phyloP scores from a whole-genome alignment of 345 rosid species.

The Gossypium thurberi region DNA sequence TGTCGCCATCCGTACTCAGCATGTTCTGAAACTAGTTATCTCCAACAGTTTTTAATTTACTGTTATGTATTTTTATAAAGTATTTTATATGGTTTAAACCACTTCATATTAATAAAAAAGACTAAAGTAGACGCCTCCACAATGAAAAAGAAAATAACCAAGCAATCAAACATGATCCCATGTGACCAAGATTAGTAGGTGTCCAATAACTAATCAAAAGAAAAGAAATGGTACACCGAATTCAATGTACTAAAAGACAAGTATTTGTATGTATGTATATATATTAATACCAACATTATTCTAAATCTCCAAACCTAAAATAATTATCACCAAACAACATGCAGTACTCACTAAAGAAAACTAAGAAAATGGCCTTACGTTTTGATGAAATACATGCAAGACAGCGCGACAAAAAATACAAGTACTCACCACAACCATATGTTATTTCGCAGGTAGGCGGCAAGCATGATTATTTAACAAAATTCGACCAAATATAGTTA shows the following conservation, averaged over 20 bases:
- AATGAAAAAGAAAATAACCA: neutral
- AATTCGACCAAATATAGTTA: slow-evolving; percentile 4
- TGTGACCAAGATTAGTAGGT: slow-evolving; percentile 29
- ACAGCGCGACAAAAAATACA: neutral
- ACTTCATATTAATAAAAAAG: too few species aligned
- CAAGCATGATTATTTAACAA: slow-evolving; percentile 9
- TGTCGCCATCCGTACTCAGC: slow-evolving; percentile 18
- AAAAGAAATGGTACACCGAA: neutral
- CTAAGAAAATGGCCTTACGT: slow-evolving; percentile 18
- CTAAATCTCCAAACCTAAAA: neutral
- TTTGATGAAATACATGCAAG: slow-evolving; percentile 20
- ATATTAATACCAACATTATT: neutral
- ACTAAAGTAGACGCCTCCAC: neutral
- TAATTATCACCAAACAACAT: neutral
- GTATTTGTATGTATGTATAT: neutral
- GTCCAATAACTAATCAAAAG: slow-evolving; percentile 16
- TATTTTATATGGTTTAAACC: too few species aligned
- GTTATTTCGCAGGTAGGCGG: neutral
- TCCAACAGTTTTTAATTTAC: too few species aligned
- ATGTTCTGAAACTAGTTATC: too few species aligned
- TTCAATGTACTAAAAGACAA: slow-evolving; percentile 22
- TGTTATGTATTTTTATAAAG: too few species aligned
- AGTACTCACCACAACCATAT: neutral
- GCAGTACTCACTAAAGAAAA: neutral
- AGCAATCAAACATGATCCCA: slow-evolving; percentile 30